Evolutionary conservation across 1,284 basidiomycete genomes (phyloP).

Genomic region (Boletellus deceptivus): DNA sequence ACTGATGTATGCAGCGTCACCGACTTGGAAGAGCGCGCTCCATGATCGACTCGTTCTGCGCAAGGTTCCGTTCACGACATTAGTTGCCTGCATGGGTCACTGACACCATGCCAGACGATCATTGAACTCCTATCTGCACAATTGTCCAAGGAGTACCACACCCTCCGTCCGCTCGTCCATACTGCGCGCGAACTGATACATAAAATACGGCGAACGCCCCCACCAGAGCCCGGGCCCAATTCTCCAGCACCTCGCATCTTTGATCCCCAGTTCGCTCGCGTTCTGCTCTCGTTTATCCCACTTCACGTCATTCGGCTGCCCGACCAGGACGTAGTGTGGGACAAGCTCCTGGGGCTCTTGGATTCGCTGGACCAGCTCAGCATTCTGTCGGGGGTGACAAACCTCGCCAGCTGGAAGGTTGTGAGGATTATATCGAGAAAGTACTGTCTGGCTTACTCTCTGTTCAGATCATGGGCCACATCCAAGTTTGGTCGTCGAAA

Average conservation of each 20-base stretch:
- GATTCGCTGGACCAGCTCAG: conserved; percentile 57
- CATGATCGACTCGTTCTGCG: conserved; percentile 54
- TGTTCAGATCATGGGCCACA: conserved; percentile 48
- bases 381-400: conserved; percentile 43
- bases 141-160: conserved; percentile 26
- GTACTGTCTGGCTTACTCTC: not conserved
- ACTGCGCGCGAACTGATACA: conserved; percentile 24
- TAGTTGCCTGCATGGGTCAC: not conserved
- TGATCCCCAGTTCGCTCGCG: conserved; percentile 67
- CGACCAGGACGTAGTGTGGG: conserved; percentile 51
- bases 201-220: conserved; percentile 14
- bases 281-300: conserved; percentile 73
- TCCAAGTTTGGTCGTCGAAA: conserved; percentile 46
- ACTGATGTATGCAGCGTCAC: conserved; percentile 33
- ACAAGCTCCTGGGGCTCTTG: conserved; percentile 47
- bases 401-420: conserved; percentile 64
- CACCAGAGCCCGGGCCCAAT: conserved; percentile 38
- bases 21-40: conserved; percentile 49
- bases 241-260: conserved; percentile 60
- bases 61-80: conserved; percentile 41
- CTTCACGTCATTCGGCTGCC: conserved; percentile 61
- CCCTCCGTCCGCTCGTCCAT: conserved; percentile 15
- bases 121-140: conserved; percentile 50
- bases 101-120: conserved; percentile 21
- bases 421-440: not conserved